phyloP scores from a whole-genome alignment of 495 filamentous ascomycete genomes.

The Mytilinidion resinicola region DNA sequence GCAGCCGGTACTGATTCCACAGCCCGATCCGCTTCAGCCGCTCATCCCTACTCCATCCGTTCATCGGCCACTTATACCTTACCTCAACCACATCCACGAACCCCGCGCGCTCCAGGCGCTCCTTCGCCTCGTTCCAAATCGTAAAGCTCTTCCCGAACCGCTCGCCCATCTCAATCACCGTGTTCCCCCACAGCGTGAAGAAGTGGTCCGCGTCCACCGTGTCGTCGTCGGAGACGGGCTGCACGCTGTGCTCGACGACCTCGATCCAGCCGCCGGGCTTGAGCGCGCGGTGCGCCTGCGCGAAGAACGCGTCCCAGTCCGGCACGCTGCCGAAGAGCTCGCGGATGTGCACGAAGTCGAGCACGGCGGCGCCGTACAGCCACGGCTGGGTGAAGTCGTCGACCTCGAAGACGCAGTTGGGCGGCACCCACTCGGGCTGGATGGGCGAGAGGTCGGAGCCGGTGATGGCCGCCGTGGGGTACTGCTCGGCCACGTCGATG shows the following conservation, averaged over 20 bases:
- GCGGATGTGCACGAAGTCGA: slow-evolving; percentile 35
- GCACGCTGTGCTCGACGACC: slow-evolving; percentile 24
- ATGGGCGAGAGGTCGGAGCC: slow-evolving; percentile 61
- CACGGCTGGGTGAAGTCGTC: slow-evolving; percentile 48
- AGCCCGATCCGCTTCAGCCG: slow-evolving; percentile 23
- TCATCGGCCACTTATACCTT: slow-evolving; percentile 23
- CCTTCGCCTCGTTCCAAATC: slow-evolving; percentile 20
- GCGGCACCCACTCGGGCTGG: slow-evolving; percentile 48
- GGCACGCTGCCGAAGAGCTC: slow-evolving; percentile 27
- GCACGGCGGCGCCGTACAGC: slow-evolving; percentile 37
- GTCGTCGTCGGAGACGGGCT: slow-evolving; percentile 22
- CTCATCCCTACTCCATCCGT: slow-evolving; percentile 21
- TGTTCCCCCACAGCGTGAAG: slow-evolving; percentile 23
- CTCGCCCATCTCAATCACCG: slow-evolving; percentile 19
- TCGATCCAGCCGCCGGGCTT: slow-evolving; percentile 34
- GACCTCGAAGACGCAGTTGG: slow-evolving; percentile 56
- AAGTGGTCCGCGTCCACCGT: slow-evolving; percentile 21
- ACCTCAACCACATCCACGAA: slow-evolving; percentile 27
- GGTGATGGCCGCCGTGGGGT: slow-evolving; percentile 50
- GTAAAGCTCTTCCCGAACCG: slow-evolving; percentile 26
- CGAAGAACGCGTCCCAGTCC: slow-evolving; percentile 28
- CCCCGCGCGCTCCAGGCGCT: slow-evolving; percentile 22
- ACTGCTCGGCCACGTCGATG: slow-evolving; percentile 39
- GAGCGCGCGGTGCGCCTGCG: slow-evolving; percentile 22
- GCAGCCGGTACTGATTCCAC: slow-evolving; percentile 23